Evolutionary conservation across 163 green algal species (phyloP).

Genomic region (Volvox carteri): DNA sequence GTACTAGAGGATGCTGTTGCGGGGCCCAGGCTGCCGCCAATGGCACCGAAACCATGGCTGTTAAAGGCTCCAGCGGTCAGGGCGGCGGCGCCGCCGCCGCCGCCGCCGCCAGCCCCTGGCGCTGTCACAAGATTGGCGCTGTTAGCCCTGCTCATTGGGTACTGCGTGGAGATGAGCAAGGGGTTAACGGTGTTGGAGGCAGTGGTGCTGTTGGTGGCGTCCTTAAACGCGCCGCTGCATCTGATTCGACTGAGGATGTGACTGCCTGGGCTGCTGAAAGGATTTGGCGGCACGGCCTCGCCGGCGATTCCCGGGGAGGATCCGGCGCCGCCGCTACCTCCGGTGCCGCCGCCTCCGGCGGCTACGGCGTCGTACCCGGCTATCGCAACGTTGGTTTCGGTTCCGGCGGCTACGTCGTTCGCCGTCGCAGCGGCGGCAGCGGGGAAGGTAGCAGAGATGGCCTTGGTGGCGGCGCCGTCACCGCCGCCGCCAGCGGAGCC

Average conservation of each 20-base stretch:
- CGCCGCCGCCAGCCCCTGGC: background rate
- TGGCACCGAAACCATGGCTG: background rate
- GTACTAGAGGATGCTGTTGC: background rate
- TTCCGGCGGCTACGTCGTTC: no score
- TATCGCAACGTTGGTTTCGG: no score
- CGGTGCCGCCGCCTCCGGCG: background rate
- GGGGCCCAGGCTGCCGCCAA: background rate
- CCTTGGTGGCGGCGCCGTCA: background rate
- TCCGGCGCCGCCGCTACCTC: background rate
- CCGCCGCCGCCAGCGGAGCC: background rate
- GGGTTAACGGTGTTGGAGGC: background rate
- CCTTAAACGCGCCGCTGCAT: background rate
- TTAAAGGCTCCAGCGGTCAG: no score
- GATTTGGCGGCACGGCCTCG: constrained; percentile 6
- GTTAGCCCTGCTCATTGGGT: background rate
- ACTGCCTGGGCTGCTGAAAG: constrained; percentile 26
- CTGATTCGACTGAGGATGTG: background rate
- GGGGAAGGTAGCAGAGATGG: no score
- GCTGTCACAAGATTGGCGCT: background rate
- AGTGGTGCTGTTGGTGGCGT: background rate
- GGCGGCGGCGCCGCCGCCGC: background rate
- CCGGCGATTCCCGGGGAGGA: background rate
- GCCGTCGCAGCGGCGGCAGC: no score
- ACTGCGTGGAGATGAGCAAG: constrained; percentile 6
- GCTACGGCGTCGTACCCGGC: no score